Conservation (phyloP, 2,329 filamentous ascomycete genomes). For the Aspergillus brasiliensis region DNA sequence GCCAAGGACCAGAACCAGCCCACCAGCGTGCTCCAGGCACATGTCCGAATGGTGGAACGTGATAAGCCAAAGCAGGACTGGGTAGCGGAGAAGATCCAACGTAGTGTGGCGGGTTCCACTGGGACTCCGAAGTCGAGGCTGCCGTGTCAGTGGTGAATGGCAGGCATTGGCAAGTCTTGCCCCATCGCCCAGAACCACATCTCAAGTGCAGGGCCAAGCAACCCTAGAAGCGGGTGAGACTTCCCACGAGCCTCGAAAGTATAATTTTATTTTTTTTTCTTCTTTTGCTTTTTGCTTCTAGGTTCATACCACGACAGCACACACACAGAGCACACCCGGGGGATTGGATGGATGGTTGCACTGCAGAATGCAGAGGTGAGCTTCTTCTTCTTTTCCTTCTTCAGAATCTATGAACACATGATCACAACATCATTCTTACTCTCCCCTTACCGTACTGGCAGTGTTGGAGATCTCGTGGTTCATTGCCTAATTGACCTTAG, state of each 20-base stretch:
- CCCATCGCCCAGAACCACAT: not conserved
- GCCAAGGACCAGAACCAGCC: slow-evolving; percentile 18
- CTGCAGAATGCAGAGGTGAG: too few relatives aligned
- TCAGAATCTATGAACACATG: too few relatives aligned
- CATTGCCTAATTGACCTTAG: slow-evolving; percentile 1
- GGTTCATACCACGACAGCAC: too few relatives aligned
- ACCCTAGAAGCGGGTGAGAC: slow-evolving; percentile 2
- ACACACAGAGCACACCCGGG: too few relatives aligned
- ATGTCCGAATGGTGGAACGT: slow-evolving; percentile 20
- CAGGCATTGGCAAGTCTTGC: not conserved
- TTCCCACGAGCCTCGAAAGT: not conserved
- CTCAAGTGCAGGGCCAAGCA: not conserved
- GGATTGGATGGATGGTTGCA: too few relatives aligned
- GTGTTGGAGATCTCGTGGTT: slow-evolving; percentile 8
- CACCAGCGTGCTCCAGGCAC: slow-evolving; percentile 20
- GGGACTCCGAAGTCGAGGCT: slow-evolving; percentile 7
- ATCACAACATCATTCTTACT: too few relatives aligned
- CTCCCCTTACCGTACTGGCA: not conserved
- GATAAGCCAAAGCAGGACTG: slow-evolving; percentile 24
- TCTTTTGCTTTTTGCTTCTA: too few relatives aligned
- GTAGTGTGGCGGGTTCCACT: slow-evolving; percentile 10
- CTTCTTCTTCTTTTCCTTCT: too few relatives aligned
- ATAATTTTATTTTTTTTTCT: not conserved
- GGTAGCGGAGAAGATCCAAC: slow-evolving; percentile 12
- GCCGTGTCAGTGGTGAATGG: slow-evolving; percentile 9